phyloP scores from a whole-genome alignment of 306 rosid species.

The Delonix regia region DNA sequence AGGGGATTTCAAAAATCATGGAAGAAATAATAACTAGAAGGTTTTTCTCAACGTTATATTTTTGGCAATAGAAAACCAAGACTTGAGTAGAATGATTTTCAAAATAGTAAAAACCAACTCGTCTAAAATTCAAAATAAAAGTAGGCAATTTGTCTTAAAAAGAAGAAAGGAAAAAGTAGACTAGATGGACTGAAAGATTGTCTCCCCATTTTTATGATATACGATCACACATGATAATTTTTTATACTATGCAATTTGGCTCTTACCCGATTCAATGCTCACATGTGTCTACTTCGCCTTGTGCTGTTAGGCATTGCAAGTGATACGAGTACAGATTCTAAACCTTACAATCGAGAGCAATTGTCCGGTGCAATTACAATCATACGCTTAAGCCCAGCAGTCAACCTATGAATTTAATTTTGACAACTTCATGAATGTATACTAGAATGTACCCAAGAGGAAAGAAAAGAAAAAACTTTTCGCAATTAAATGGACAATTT shows the following conservation, averaged over 20 bases:
- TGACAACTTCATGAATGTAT: no score
- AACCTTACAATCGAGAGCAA: background rate
- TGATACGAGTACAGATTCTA: background rate
- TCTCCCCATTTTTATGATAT: background rate
- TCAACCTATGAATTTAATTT: no score
- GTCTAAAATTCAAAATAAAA: background rate
- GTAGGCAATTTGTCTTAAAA: background rate
- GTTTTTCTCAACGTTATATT: no score
- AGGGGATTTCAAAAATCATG: background rate
- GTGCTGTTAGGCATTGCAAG: background rate
- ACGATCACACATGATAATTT: background rate
- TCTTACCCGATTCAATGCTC: background rate
- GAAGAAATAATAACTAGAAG: no score
- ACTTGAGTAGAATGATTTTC: no score
- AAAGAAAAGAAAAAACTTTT: no score
- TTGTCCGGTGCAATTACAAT: no score
- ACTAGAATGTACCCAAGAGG: no score
- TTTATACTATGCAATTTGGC: background rate
- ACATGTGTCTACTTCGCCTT: background rate
- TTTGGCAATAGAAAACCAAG: no score
- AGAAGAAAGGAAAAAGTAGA: background rate
- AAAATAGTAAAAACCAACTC: background rate
- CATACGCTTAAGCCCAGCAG: no score
- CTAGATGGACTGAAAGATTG: background rate
- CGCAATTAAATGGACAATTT: no score